Base-by-base conservation (phyloP, 208 protist species). In the Zelonia costaricensis region DNA sequence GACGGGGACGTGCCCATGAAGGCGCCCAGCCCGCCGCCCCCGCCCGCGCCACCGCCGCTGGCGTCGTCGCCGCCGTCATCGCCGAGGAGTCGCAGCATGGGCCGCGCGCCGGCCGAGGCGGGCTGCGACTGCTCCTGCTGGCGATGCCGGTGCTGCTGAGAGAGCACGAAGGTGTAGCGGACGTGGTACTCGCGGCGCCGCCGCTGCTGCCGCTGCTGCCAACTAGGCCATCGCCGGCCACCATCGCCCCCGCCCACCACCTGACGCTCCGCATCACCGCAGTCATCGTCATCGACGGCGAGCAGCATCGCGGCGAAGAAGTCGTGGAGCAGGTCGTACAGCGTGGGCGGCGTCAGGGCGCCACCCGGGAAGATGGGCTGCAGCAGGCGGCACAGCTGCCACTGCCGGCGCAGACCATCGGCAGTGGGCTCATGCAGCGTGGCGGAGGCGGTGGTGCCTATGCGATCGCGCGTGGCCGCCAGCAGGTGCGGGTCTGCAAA, bases 81-180 rank as follows among this genome's bases (percentile, higher is more conserved):
- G 33, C 36, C 36, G 13, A 23, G 31, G 52, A 18, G 36, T 7
- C 42, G 52, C 36, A 42, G 33, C 33, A n/a, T n/a, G 33, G 36
- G 36, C 52, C 22, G n/a, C 47, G 43, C 43, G 33, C 28, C 38
- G 52, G 48, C 31, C 23, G 49, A 4, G 40, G 49, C 15, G 8
- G n/a, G 13, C 51, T 52, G 31, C 5, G 7, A 23, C 45, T 28
- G 47, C 49, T 38, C 31, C 39, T 60, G 62, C 52, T 31, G 60
- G 18, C 27, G 48, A 2, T 40, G 27, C 25, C 43, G 31, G 27
- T n/a, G 36, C 31, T 60, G 52, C 3, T 56, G 62, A 15, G 62
- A 48, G 27, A 69, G 46, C 12, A 40, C 62, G 48, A 69, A 69
- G 52, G 53, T 62, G 62, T 69, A 69, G 28, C 62, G 62, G 8